Conservation (phyloP, 2,329 filamentous ascomycete species). For the Capronia americana region DNA sequence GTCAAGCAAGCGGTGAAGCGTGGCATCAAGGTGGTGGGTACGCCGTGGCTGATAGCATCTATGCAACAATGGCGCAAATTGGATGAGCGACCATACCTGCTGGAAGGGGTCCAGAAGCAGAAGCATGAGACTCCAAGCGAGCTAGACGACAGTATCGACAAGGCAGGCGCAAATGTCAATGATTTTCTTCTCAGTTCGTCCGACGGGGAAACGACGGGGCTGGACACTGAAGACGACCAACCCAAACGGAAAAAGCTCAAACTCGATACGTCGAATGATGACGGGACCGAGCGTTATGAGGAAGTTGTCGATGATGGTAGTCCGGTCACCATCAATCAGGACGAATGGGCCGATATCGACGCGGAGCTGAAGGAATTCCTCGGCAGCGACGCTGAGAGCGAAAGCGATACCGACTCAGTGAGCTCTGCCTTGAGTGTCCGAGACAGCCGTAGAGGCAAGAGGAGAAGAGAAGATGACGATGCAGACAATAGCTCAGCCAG, state of each 20-base stretch:
- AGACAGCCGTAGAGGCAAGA: constrained; percentile 29
- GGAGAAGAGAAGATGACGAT: constrained; percentile 66
- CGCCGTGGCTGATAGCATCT: constrained; percentile 86
- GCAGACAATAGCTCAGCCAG: constrained; percentile 53
- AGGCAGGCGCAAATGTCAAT: constrained; percentile 47
- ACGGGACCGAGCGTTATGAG: constrained; percentile 54
- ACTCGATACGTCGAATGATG: constrained; percentile 45
- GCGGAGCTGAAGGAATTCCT: constrained; percentile 80
- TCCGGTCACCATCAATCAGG: constrained; percentile 63
- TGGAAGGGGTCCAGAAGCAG: constrained; percentile 64
- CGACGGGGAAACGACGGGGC: constrained; percentile 45
- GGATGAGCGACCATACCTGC: constrained; percentile 79
- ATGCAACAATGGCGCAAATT: constrained; percentile 82
- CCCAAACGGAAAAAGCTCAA: constrained; percentile 38
- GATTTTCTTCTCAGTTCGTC: constrained; percentile 44
- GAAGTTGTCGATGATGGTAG: constrained; percentile 37
- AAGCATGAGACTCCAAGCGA: constrained; percentile 43
- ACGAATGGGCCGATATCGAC: constrained; percentile 69
- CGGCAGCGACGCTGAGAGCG: constrained; percentile 56
- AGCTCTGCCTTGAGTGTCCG: constrained; percentile 40
- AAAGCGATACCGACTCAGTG: constrained; percentile 55
- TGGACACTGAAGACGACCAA: constrained; percentile 36
- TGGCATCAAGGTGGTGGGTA: constrained; percentile 87
- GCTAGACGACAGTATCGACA: constrained; percentile 47
- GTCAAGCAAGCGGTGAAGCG: constrained; percentile 84